These are phyloP conservation scores for Cytospora leucostoma DNA, from an alignment of 2,329 filamentous ascomycete species.

Conservation along the genomic window DNA sequence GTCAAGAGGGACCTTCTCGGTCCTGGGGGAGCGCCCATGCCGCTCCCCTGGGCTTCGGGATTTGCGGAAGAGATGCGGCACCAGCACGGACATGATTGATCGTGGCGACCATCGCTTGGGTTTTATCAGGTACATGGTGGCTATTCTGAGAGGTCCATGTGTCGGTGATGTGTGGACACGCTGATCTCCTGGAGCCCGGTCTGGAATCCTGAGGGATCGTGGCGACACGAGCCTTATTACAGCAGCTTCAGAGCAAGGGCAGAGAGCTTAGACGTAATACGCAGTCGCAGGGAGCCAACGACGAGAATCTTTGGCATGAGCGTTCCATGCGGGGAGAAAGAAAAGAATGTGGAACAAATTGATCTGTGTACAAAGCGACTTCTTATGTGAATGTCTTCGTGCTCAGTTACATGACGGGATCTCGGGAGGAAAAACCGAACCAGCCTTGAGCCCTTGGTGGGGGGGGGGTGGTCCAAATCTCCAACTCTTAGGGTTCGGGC, in stretches of 20 bases:
- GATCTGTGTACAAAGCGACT: too few relatives aligned
- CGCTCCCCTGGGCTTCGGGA: background rate
- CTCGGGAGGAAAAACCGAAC: too few relatives aligned
- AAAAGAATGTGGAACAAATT: background rate
- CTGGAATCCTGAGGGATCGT: background rate
- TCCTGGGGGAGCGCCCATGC: background rate
- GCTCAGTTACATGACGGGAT: too few relatives aligned
- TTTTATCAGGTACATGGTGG: slow-evolving; percentile 15
- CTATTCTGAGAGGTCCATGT: background rate
- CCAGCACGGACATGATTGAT: background rate
- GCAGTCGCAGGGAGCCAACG: background rate
- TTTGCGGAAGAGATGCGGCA: slow-evolving; percentile 14
- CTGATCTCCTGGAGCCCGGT: background rate
- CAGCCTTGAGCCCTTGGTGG: too few relatives aligned
- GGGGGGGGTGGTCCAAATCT: too few relatives aligned
- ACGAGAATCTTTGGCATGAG: background rate
- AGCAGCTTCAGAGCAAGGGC: background rate
- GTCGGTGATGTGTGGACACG: background rate
- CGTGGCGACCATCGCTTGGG: slow-evolving; percentile 34
- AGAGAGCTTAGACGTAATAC: background rate
- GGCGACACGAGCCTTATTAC: background rate
- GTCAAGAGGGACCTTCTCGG: slow-evolving; percentile 13
- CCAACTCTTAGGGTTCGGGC: too few relatives aligned
- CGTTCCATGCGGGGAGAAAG: background rate
- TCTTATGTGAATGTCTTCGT: too few relatives aligned